phyloP scores from a whole-genome alignment of 139 green algal species.

The Chlamydomonas applanata region DNA sequence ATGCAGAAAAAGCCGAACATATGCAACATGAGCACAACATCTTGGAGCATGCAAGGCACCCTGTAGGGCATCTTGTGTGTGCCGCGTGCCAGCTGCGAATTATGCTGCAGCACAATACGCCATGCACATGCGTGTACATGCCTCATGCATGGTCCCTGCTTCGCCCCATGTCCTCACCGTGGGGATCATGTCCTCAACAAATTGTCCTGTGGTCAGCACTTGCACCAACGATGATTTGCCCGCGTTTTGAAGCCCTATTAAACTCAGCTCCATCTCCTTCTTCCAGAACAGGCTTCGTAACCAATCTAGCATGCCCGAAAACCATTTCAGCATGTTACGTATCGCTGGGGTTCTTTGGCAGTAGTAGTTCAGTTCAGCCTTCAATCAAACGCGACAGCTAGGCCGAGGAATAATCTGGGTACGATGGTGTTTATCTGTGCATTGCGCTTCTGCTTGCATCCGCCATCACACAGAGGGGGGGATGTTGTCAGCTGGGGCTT shows the following conservation, averaged over 20 bases:
- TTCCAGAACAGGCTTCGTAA: constrained; percentile 89
- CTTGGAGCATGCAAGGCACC: too few relatives aligned
- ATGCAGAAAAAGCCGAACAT: constrained; percentile 21
- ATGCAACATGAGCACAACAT: too few relatives aligned
- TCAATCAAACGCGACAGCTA: neutral
- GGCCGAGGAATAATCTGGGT: too few relatives aligned
- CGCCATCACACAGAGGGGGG: too few relatives aligned
- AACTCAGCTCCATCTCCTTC: constrained; percentile 96
- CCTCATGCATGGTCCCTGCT: neutral
- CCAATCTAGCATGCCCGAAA: neutral
- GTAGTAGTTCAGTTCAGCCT: too few relatives aligned
- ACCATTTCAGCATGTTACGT: neutral
- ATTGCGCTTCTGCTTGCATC: too few relatives aligned
- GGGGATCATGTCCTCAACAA: constrained; percentile 93
- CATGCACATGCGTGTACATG: neutral
- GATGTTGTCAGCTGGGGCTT: too few relatives aligned
- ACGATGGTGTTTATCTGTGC: too few relatives aligned
- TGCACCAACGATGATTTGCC: constrained; percentile 97
- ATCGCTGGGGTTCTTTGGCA: too few relatives aligned
- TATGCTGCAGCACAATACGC: too few relatives aligned
- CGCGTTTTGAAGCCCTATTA: constrained; percentile 97
- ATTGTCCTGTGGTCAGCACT: constrained; percentile 88
- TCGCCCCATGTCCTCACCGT: constrained; percentile 65
- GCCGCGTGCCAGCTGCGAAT: too few relatives aligned
- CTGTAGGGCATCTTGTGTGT: too few relatives aligned